phyloP scores from a whole-genome alignment of 805 yeast species.

The Ogataea angusta region DNA sequence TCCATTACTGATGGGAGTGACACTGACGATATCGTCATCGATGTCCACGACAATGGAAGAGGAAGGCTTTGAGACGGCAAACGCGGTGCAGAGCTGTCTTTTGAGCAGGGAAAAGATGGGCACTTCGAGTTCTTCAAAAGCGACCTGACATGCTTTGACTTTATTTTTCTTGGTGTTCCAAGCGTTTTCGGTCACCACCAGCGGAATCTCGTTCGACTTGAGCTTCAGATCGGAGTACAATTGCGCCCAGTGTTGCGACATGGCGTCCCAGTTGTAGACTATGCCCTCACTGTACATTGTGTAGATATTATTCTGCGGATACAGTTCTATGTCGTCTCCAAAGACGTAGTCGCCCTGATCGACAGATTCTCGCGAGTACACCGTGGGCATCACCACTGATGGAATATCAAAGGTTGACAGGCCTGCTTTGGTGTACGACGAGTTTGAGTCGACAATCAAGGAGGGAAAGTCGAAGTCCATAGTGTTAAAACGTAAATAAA shows the following conservation, averaged over 20 bases:
- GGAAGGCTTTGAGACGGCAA: constrained; percentile 68
- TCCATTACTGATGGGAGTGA: constrained; percentile 79
- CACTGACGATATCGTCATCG: constrained; percentile 66
- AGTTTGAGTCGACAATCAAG: constrained; percentile 68
- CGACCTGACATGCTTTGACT: constrained; percentile 60
- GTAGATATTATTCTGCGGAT: constrained; percentile 47
- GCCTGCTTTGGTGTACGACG: constrained; percentile 65
- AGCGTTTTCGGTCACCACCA: constrained; percentile 52
- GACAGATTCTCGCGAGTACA: constrained; percentile 42
- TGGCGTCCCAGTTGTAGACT: constrained; percentile 70
- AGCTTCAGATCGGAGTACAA: constrained; percentile 53
- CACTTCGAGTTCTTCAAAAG: constrained; percentile 68
- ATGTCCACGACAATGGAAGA: constrained; percentile 79
- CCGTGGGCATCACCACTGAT: constrained; percentile 51
- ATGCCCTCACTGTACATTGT: constrained; percentile 62
- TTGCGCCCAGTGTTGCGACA: constrained; percentile 64
- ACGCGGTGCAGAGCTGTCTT: constrained; percentile 72
- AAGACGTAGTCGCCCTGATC: constrained; percentile 25
- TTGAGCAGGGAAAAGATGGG: constrained; percentile 76
- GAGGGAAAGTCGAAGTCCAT: constrained; percentile 47
- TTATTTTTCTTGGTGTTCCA: constrained; percentile 67
- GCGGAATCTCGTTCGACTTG: constrained; percentile 58
- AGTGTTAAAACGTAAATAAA: constrained; percentile 2
- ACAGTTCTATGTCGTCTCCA: constrained; percentile 42
- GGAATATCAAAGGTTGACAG: constrained; percentile 65